Conservation (phyloP, 2,329 filamentous ascomycete species). For the Didymosphaeria variabile region DNA sequence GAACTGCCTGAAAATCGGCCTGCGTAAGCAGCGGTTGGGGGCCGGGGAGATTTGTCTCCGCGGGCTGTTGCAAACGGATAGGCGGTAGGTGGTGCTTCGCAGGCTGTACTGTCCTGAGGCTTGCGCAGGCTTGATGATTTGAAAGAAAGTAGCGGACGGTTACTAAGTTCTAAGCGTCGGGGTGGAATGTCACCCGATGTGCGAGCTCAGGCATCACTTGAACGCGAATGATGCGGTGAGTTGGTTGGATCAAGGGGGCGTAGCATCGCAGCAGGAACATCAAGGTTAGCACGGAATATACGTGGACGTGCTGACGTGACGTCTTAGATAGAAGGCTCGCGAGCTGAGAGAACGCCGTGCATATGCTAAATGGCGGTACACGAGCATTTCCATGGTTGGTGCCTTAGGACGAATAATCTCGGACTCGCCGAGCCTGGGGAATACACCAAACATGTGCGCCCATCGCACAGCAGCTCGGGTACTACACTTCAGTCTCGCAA, state of each 20-base stretch:
- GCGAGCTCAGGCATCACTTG: conserved; percentile 18
- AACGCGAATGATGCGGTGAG: conserved; percentile 11
- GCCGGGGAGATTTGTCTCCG: conserved; percentile 12
- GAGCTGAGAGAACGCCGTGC: conserved; percentile 12
- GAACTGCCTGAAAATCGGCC: conserved; percentile 19
- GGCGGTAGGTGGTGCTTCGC: neutral
- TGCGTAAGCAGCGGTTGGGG: conserved; percentile 33
- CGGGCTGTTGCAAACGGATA: neutral
- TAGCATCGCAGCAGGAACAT: conserved; percentile 12
- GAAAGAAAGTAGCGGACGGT: neutral
- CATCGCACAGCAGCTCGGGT: conserved; percentile 18
- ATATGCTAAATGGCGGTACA: conserved; percentile 16
- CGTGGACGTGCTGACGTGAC: conserved; percentile 11
- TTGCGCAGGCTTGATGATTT: neutral
- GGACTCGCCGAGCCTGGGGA: conserved; percentile 28
- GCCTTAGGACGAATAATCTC: conserved; percentile 41
- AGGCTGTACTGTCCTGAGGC: neutral
- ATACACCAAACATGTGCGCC: conserved; percentile 16
- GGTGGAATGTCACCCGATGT: neutral
- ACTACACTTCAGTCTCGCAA: neutral
- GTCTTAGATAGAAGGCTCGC: conserved; percentile 8
- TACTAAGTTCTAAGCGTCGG: neutral
- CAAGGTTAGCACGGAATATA: conserved; percentile 7
- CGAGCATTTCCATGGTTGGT: conserved; percentile 29
- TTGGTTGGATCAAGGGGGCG: conserved; percentile 9